Conservation (phyloP, 2,329 filamentous ascomycete genomes). For the Colletotrichum theobromicola region DNA sequence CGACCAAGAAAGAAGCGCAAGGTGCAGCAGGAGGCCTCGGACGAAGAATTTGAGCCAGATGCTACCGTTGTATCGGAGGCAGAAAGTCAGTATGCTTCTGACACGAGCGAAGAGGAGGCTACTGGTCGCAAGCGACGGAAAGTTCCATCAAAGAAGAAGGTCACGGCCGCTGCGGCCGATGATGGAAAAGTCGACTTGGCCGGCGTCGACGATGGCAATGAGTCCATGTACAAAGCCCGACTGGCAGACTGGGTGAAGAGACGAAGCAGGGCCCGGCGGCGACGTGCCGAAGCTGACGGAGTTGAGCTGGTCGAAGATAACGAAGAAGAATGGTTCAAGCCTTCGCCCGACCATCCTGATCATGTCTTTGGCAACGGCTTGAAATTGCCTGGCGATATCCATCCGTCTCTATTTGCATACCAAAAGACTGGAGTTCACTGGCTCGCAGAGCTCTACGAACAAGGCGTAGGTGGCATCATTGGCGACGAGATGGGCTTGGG, state of each 20-base stretch:
- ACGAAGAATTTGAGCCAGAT: slow-evolving; percentile 51
- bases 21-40: slow-evolving; percentile 39
- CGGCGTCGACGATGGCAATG: slow-evolving; percentile 86
- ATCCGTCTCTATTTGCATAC: slow-evolving; percentile 91
- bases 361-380: slow-evolving; percentile 76
- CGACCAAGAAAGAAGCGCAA: slow-evolving; percentile 63
- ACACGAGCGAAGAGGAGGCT: slow-evolving; percentile 43
- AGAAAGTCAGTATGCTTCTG: slow-evolving; percentile 29
- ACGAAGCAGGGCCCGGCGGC: slow-evolving; percentile 45
- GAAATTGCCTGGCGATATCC: slow-evolving; percentile 89
- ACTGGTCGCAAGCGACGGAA: slow-evolving; percentile 45
- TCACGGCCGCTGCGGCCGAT: slow-evolving; percentile 14
- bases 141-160: slow-evolving; percentile 50
- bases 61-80: slow-evolving; percentile 21
- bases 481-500: slow-evolving; percentile 99
- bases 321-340: slow-evolving; percentile 77
- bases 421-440: slow-evolving; percentile 97
- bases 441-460: slow-evolving; percentile 90
- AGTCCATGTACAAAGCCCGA: slow-evolving; percentile 77
- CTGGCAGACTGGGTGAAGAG: slow-evolving; percentile 75
- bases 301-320: slow-evolving; percentile 47
- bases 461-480: slow-evolving; percentile 91
- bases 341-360: slow-evolving; percentile 83
- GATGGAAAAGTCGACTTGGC: slow-evolving; percentile 51
- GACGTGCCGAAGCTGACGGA: slow-evolving; percentile 34